Conservation (phyloP, 352 stramenopile genomes). For the Pythium oligandrum region DNA sequence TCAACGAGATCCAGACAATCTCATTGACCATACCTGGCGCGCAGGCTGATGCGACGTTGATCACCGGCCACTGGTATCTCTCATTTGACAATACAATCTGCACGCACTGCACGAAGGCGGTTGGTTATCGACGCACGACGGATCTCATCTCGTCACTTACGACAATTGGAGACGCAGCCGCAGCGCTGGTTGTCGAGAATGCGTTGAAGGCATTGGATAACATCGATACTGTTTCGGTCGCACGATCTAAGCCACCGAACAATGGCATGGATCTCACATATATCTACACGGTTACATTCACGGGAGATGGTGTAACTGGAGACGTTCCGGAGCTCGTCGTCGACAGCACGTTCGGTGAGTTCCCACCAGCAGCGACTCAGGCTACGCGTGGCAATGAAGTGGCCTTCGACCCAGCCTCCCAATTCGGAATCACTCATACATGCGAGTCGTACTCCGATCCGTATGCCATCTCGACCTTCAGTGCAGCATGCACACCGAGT, state of each 20-base stretch:
- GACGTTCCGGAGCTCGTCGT: conserved; percentile 79
- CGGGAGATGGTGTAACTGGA: conserved; percentile 69
- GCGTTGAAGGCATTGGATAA: conserved; percentile 44
- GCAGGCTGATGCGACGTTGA: conserved; percentile 33
- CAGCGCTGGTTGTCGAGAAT: conserved; percentile 17
- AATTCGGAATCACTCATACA: conserved; percentile 60
- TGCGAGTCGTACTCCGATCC: conserved; percentile 87
- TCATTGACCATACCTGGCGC: conserved; percentile 68
- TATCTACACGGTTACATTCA: conserved; percentile 85
- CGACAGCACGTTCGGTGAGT: conserved; percentile 23
- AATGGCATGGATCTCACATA: conserved; percentile 48
- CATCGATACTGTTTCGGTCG: conserved; percentile 47
- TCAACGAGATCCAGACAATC: conserved; percentile 85
- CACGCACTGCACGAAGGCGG: conserved; percentile 68
- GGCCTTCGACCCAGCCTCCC: conserved; percentile 23
- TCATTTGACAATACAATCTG: conserved; percentile 60
- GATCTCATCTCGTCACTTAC: conserved; percentile 40
- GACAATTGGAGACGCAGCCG: conserved; percentile 10
- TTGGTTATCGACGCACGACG: conserved; percentile 36
- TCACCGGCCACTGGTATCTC: conserved; percentile 45
- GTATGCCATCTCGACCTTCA: conserved; percentile 46
- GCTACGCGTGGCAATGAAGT: conserved; percentile 39
- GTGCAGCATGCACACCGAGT: conserved; percentile 38
- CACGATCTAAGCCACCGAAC: conserved; percentile 12
- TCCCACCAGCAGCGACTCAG: conserved; percentile 38